Conservation (phyloP, 352 stramenopile species). For the Phytophthora constricta region DNA sequence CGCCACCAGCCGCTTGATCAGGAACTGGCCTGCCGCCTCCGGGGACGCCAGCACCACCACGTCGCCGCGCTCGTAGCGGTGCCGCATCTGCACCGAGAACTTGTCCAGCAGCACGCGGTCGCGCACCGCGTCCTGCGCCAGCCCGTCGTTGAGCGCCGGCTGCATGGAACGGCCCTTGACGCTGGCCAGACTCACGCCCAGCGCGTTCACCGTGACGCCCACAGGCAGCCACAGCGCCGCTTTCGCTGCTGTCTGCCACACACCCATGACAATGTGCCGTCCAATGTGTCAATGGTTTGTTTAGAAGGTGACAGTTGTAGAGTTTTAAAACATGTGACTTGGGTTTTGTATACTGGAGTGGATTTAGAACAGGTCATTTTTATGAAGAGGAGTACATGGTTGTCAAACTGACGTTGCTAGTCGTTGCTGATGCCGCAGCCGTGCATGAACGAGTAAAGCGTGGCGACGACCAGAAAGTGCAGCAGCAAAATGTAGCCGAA, state of each 20-base stretch:
- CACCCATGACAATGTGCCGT: no score
- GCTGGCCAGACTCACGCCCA: conserved; percentile 72
- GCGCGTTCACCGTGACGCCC: conserved; percentile 76
- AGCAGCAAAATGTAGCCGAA: conserved; percentile 88
- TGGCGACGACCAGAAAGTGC: conserved; percentile 86
- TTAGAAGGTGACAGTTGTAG: not conserved
- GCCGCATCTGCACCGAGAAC: conserved; percentile 80
- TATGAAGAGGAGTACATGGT: not conserved
- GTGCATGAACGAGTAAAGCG: conserved; percentile 90
- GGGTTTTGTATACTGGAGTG: not conserved
- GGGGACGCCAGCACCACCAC: conserved; percentile 84
- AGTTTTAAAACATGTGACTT: not conserved
- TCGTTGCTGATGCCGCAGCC: conserved; percentile 82
- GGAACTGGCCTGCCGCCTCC: conserved; percentile 51
- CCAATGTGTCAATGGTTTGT: not conserved
- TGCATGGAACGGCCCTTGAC: conserved; percentile 89
- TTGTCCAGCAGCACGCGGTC: conserved; percentile 89
- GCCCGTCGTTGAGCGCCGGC: conserved; percentile 77
- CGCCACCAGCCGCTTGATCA: conserved; percentile 84
- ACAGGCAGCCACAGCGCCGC: conserved; percentile 82
- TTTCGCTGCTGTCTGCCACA: conserved; percentile 70
- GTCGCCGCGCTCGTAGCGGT: conserved; percentile 71
- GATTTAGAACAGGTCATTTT: not conserved
- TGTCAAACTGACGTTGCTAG: conserved; percentile 27
- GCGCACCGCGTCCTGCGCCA: conserved; percentile 65